phyloP scores from a whole-genome alignment of 805 yeast species.

The Candida ascalaphidarum region DNA sequence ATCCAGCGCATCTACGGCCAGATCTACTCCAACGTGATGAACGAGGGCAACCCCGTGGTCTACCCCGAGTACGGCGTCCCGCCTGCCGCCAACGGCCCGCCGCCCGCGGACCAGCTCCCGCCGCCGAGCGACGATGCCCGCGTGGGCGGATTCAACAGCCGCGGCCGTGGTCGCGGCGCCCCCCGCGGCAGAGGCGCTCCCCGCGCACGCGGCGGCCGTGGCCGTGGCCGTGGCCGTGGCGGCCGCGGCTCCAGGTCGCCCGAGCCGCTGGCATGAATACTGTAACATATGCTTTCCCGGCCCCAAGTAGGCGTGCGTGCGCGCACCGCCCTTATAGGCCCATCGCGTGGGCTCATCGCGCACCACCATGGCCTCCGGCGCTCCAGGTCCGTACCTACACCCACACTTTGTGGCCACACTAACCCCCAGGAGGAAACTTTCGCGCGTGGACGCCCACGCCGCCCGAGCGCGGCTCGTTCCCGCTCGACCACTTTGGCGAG shows the following conservation, averaged over 20 bases:
- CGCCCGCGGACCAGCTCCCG: no score
- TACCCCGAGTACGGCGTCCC: constrained; percentile 2
- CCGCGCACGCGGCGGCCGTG: constrained; percentile 10
- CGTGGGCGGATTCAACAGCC: not conserved
- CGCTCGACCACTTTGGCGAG: constrained; percentile 82
- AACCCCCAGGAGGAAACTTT: constrained; percentile 10
- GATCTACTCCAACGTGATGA: constrained; percentile 35
- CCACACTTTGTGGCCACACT: constrained; percentile 1
- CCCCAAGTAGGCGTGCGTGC: no score
- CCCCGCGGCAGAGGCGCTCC: constrained; percentile 8
- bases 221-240: constrained; percentile 9
- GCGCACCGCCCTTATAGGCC: no score
- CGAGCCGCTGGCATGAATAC: no score
- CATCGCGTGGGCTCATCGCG: no score
- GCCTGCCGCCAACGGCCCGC: no score
- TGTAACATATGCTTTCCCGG: no score
- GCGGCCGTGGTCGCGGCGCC: constrained; percentile 10
- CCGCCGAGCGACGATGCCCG: no score
- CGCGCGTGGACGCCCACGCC: constrained; percentile 67
- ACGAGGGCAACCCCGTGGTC: constrained; percentile 16
- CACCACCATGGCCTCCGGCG: constrained; percentile 10
- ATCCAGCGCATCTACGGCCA: constrained; percentile 35
- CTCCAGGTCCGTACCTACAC: constrained; percentile 9
- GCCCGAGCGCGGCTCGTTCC: constrained; percentile 95
- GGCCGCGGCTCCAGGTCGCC: no score